Base-by-base conservation (phyloP, 2,329 filamentous ascomycete species). In the Fusarium falciforme region DNA sequence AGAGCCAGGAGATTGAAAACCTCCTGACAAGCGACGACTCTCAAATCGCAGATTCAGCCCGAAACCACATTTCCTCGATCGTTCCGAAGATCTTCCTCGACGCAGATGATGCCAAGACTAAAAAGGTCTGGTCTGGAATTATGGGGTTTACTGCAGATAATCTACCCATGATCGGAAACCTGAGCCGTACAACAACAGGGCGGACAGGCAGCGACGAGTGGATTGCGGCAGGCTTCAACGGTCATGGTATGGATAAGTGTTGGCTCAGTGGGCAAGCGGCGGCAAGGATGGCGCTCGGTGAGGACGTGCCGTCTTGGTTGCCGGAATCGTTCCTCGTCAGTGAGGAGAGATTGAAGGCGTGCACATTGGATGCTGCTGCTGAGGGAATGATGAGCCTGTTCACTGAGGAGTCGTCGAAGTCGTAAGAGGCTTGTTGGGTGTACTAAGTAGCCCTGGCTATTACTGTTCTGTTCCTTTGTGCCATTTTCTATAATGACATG, bases 171-270 rank as follows among this genome's bases (percentile, higher is more conserved):
- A 84, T 89, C 1, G 88, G 87, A 0, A 77, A 78, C 6, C 74
- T 88, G 7, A 67, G 84, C 0, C 80, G 78, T 0, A 73, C 16
- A 12, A 20, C 72, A 2, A 79, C 77, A 0, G 60, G 61, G 9
- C 63, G 78, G 20, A 54, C 42, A 5, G 69, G 63, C 4, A 63
- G 12, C 8, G 12, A 77, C 0, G 83, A 89, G 71, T 89, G 85
- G 86, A 82, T 88, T 16, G 80, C 84, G 1, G 86, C 84, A 0
- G 87, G 85, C 0, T 88, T 85, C 70, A 83, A 80, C 44, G 87
- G 87, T 10, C 84, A 87, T 9, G 87, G 87, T 3, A 88, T 88
- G 86, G 83, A 84, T 2, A 85, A 84, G 75, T 84, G 85, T 3
- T 89, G 87, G 86, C 79, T 86, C 7, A 85, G 81, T 52, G 87